A percentile compares a stretch with the other conserved stretches of the same genome.
Conservation (phyloP, 23 red algal genomes). For the Pyropia yezoensis region DNA sequence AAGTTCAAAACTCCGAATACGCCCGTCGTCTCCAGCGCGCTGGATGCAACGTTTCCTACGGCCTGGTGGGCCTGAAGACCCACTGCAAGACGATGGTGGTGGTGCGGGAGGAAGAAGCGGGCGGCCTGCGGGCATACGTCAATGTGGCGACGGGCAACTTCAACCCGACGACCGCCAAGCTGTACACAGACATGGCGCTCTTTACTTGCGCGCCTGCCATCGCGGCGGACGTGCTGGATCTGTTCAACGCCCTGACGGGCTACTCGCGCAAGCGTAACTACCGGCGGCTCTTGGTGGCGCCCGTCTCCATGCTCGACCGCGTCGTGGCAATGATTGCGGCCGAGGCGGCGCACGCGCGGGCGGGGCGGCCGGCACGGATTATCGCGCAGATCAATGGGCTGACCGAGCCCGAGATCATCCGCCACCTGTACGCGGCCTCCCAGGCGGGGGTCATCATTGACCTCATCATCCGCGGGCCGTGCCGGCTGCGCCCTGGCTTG, state of each 20-base stretch:
- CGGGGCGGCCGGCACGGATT: constrained; percentile 66
- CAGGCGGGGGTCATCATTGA: constrained; percentile 84
- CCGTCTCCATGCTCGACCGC: constrained; percentile 76
- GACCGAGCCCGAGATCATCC: constrained; percentile 60
- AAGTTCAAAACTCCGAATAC: constrained; percentile 88
- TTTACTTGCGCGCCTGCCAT: constrained; percentile 79
- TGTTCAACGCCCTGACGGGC: constrained; percentile 87
- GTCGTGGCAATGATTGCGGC: constrained; percentile 64
- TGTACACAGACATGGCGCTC: constrained; percentile 83
- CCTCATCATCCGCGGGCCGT: constrained; percentile 71
- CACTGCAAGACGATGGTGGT: constrained; percentile 90
- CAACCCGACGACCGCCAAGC: constrained; percentile 81
- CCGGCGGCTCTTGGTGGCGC: constrained; percentile 65
- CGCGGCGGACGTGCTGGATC: constrained; percentile 79
- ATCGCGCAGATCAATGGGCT: constrained; percentile 87
- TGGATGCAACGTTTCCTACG: constrained; percentile 92
- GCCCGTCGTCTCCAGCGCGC: constrained; percentile 64
- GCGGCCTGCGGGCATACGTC: constrained; percentile 54
- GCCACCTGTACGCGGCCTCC: constrained; percentile 76
- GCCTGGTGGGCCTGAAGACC: constrained; percentile 82
- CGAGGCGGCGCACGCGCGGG: constrained; percentile 71
- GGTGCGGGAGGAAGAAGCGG: constrained; percentile 70
- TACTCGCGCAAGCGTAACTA: constrained; percentile 60
- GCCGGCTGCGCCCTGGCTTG: constrained; percentile 74
- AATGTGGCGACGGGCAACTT: constrained; percentile 93